These are phyloP conservation scores for Solanum peruvianum DNA, from an alignment of 257 asterid species.

Conservation along the genomic window DNA sequence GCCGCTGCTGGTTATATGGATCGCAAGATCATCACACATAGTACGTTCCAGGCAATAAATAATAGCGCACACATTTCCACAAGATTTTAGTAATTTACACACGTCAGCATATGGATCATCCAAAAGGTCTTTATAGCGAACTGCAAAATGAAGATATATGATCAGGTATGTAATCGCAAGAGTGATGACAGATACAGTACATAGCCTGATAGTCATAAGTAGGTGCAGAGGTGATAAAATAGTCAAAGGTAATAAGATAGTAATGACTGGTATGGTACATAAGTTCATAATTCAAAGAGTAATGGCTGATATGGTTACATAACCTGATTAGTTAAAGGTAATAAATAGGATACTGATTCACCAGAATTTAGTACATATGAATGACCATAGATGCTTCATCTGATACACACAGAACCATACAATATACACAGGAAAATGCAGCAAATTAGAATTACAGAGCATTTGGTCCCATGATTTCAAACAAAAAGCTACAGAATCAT, in stretches of 20 bases:
- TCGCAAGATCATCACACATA: constrained; percentile 78
- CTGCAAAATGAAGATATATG: constrained; percentile 36
- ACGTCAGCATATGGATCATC: constrained; percentile 74
- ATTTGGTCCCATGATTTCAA: neutral
- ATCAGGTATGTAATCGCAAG: constrained; percentile 1
- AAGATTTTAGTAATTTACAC: constrained; percentile 68
- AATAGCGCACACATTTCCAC: constrained; percentile 73
- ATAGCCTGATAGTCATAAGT: neutral
- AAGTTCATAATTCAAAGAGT: neutral
- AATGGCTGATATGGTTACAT: neutral
- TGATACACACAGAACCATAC: neutral
- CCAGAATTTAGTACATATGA: neutral
- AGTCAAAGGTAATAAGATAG: neutral
- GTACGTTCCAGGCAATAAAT: constrained; percentile 93
- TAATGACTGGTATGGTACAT: neutral
- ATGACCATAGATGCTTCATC: neutral
- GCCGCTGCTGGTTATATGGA: constrained; percentile 53
- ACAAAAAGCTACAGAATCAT: neutral
- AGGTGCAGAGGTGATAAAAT: neutral
- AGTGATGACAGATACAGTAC: neutral
- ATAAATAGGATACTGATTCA: neutral
- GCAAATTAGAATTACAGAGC: neutral
- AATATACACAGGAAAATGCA: neutral
- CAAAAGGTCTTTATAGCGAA: constrained; percentile 87
- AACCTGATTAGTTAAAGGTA: neutral